These are phyloP conservation scores for Wallacemonas collosoma DNA, from an alignment of 208 protist species.

Conservation along the genomic window DNA sequence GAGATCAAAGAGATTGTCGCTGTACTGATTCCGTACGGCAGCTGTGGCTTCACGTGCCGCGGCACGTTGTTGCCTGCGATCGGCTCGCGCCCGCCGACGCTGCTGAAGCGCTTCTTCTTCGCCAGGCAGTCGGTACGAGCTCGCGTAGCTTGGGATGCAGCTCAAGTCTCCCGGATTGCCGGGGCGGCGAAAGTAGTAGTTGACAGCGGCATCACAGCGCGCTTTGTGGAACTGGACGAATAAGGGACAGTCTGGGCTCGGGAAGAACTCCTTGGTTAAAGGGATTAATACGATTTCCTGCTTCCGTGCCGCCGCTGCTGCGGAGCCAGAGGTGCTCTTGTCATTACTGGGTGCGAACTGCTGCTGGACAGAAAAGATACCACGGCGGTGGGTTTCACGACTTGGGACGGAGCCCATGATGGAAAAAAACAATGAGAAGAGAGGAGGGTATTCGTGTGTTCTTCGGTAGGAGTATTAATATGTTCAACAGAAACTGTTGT, in stretches of 20 bases:
- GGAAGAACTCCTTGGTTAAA: constrained; percentile 80
- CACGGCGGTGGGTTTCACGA: constrained; percentile 63
- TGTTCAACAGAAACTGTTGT: no score
- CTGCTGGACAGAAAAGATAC: constrained; percentile 51
- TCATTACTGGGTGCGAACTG: constrained; percentile 5
- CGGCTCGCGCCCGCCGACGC: background rate
- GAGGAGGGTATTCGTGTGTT: no score
- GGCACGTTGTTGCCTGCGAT: background rate
- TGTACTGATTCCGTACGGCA: background rate
- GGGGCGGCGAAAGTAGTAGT: constrained; percentile 83
- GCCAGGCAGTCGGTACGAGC: constrained; percentile 25
- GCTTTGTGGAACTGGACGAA: constrained; percentile 85
- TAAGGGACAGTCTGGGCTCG: constrained; percentile 70
- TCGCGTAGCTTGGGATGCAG: constrained; percentile 67
- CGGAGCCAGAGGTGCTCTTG: constrained; percentile 16
- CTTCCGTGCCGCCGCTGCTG: constrained; percentile 14
- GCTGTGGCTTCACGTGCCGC: background rate
- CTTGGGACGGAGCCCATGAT: constrained; percentile 79
- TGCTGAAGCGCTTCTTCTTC: constrained; percentile 25
- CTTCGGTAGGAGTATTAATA: no score
- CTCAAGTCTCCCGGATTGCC: constrained; percentile 76
- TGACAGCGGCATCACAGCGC: constrained; percentile 79
- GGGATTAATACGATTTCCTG: constrained; percentile 80
- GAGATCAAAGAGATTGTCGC: constrained; percentile 2
- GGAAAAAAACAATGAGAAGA: no score